phyloP scores from a whole-genome alignment of 805 yeast species.

The Saccharomycopsis javanensis region DNA sequence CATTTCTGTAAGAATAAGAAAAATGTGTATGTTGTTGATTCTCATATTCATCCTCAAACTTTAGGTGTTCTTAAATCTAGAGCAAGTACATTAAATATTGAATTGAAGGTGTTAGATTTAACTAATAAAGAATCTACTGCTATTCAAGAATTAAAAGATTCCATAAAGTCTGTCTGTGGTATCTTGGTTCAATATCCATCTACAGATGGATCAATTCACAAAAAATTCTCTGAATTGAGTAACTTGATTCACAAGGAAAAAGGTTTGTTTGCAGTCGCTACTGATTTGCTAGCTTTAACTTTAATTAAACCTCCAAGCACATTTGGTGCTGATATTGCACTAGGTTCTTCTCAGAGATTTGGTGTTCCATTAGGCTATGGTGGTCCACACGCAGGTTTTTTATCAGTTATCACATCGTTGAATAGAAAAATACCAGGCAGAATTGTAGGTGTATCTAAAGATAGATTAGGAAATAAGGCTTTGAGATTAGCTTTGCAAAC shows the following conservation, averaged over 20 bases:
- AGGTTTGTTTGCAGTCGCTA: constrained; percentile 75
- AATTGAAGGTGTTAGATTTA: constrained; percentile 49
- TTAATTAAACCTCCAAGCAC: constrained; percentile 73
- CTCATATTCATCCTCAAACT: constrained; percentile 77
- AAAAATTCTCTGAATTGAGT: constrained; percentile 45
- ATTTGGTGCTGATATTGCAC: constrained; percentile 85
- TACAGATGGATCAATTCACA: constrained; percentile 63
- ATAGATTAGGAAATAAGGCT: constrained; percentile 83
- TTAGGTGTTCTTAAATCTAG: constrained; percentile 68
- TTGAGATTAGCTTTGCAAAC: constrained; percentile 91
- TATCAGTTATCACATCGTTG: constrained; percentile 71
- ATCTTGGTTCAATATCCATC: constrained; percentile 85
- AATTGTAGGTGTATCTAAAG: constrained; percentile 87
- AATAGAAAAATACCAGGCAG: constrained; percentile 96
- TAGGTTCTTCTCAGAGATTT: constrained; percentile 90
- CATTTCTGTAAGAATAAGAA: constrained; percentile 60
- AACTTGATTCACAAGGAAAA: constrained; percentile 59
- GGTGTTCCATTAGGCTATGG: constrained; percentile 98
- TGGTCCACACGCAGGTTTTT: constrained; percentile 98
- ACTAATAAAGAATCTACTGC: constrained; percentile 34
- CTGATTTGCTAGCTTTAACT: constrained; percentile 86
- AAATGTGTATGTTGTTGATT: constrained; percentile 59
- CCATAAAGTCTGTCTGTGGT: constrained; percentile 50
- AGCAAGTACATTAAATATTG: constrained; percentile 64
- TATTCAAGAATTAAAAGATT: constrained; percentile 27